phyloP scores from a whole-genome alignment of 306 rosid genomes.

The Cucurbita moschata region DNA sequence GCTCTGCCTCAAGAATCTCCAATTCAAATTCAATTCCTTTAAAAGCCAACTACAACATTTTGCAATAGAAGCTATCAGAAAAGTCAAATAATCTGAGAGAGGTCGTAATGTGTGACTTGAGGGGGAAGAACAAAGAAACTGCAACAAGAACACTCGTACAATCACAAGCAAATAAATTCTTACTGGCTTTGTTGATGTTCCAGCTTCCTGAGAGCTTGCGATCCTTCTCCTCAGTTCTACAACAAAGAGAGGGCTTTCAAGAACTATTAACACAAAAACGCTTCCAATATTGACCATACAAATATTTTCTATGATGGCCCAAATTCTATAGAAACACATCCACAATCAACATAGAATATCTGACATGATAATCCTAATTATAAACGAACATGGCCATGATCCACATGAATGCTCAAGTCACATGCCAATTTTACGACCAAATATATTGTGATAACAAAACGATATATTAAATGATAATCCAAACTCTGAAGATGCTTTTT shows the following conservation, averaged over 20 bases:
- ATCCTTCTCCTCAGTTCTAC: constrained; percentile 63
- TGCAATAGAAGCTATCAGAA: constrained; percentile 7
- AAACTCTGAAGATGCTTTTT: background rate
- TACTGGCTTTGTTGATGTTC: constrained; percentile 42
- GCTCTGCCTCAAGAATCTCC: constrained; percentile 78
- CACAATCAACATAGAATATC: background rate
- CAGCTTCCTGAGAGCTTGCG: constrained; percentile 35
- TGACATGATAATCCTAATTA: background rate
- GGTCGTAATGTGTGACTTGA: background rate
- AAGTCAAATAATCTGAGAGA: background rate
- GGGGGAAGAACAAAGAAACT: background rate
- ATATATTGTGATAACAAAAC: background rate
- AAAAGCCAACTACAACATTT: constrained; percentile 40
- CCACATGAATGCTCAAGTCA: background rate
- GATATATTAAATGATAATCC: background rate
- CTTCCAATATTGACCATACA: background rate
- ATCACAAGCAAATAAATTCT: constrained; percentile 20
- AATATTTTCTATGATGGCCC: background rate
- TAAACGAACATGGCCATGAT: background rate
- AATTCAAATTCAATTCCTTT: constrained; percentile 69
- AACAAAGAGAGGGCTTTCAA: constrained; percentile 13
- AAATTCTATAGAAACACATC: background rate
- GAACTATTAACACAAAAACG: background rate
- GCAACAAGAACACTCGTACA: background rate
- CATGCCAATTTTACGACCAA: background rate